phyloP scores from a whole-genome alignment of 2,329 filamentous ascomycete genomes.

The Nigrograna mackinnonii region DNA sequence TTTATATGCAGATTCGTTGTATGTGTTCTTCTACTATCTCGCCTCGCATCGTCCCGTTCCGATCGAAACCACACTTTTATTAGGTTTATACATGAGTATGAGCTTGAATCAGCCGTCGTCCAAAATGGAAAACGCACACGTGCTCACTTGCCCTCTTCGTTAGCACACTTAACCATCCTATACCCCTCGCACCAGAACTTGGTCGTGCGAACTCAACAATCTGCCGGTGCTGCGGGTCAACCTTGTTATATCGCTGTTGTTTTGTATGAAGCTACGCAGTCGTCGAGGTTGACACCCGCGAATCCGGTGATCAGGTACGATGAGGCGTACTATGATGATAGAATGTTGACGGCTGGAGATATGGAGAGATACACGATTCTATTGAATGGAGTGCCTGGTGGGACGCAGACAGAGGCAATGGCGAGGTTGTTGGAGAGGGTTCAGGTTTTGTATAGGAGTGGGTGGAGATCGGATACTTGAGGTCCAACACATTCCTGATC shows the following conservation, averaged over 20 bases:
- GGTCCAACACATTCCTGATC: no score
- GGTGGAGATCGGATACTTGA: slow-evolving; percentile 9
- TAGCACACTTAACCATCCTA: slow-evolving; percentile 7
- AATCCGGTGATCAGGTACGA: slow-evolving; percentile 12
- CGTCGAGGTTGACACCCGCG: slow-evolving; percentile 7
- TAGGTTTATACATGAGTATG: neutral
- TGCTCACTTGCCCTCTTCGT: slow-evolving; percentile 9
- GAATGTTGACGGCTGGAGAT: slow-evolving; percentile 4
- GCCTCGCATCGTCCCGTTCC: neutral
- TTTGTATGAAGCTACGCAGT: slow-evolving; percentile 7
- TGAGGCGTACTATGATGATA: slow-evolving; percentile 13
- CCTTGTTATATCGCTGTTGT: slow-evolving; percentile 9
- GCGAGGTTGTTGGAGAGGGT: slow-evolving; percentile 12
- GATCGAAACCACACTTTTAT: neutral
- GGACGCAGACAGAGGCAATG: slow-evolving; percentile 14
- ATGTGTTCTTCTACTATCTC: neutral
- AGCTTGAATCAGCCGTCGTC: neutral
- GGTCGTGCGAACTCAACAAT: slow-evolving; percentile 9
- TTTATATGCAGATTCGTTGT: neutral
- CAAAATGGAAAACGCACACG: slow-evolving; percentile 1
- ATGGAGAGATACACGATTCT: slow-evolving; percentile 8
- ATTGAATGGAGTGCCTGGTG: slow-evolving; percentile 11
- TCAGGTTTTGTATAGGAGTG: slow-evolving; percentile 11
- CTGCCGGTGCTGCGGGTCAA: slow-evolving; percentile 5
- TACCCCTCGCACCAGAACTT: slow-evolving; percentile 10